These are phyloP conservation scores for Halteria grandinella DNA, from an alignment of 73 alveolate genomes.

Conservation along the genomic window DNA sequence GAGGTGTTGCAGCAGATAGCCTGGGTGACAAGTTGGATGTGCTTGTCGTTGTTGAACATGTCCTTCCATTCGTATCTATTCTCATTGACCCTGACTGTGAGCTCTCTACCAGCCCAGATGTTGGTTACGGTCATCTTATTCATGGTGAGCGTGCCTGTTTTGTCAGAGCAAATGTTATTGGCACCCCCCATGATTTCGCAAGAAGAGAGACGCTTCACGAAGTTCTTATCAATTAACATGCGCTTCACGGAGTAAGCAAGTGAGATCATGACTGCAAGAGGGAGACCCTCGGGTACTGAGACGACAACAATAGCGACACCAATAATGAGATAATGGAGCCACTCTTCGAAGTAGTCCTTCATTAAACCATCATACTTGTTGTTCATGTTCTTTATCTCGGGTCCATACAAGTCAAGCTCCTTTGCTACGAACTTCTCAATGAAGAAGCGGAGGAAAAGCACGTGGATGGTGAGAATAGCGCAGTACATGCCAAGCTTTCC, in stretches of 20 bases:
- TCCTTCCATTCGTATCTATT: constrained; percentile 75
- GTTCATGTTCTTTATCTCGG: constrained; percentile 51
- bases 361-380: constrained; percentile 8
- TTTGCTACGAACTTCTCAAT: constrained; percentile 55
- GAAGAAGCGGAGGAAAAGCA: constrained; percentile 73
- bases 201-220: constrained; percentile 93
- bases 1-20: constrained; percentile 16
- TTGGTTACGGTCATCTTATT: constrained; percentile 81
- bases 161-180: constrained; percentile 94
- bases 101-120: constrained; percentile 71
- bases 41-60: constrained; percentile 17
- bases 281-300: constrained; percentile 98
- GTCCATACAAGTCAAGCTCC: constrained; percentile 59
- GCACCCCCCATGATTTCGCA: constrained; percentile 99
- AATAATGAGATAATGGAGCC: constrained; percentile 76
- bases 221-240: constrained; percentile 93
- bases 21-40: background rate
- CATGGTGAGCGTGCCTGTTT: constrained; percentile 86
- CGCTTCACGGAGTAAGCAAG: constrained; percentile 90
- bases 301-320: constrained; percentile 93
- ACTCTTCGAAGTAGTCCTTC: constrained; percentile 67
- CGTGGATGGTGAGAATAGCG: constrained; percentile 83
- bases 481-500: constrained; percentile 90
- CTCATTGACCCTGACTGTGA: constrained; percentile 26
- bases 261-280: constrained; percentile 94